Evolutionary conservation across 106 monocot species (phyloP).

Genomic region (Narthecium ossifragum): DNA sequence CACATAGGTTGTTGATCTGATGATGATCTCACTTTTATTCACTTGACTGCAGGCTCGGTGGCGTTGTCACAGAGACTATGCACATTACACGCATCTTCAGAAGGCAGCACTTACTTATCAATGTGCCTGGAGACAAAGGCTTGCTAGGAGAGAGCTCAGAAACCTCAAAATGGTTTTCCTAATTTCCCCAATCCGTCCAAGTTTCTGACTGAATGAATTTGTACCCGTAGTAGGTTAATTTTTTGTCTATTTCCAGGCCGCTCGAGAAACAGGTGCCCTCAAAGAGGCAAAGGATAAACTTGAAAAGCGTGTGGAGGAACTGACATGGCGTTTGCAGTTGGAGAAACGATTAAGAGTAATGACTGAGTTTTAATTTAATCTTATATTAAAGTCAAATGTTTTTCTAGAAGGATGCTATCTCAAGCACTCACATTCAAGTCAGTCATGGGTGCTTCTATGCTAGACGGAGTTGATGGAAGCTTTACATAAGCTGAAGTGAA

Average conservation of each 20-base stretch:
- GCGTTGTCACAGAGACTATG: constrained; percentile 37
- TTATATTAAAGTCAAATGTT: background rate
- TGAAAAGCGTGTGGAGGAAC: constrained; percentile 57
- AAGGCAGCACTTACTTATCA: constrained; percentile 42
- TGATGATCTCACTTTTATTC: background rate
- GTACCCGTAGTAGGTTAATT: background rate
- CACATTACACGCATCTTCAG: constrained; percentile 26
- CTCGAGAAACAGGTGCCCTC: constrained; percentile 71
- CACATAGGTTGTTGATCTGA: too few species aligned
- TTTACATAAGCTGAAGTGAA: background rate
- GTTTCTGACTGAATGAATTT: background rate
- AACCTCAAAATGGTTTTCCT: constrained; percentile 34
- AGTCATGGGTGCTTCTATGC: background rate
- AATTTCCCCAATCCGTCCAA: background rate
- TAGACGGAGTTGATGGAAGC: background rate
- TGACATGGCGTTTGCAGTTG: constrained; percentile 49
- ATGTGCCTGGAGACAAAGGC: constrained; percentile 52
- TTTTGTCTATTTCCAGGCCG: constrained; percentile 28
- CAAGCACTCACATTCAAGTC: background rate
- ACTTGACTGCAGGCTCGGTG: constrained; percentile 21
- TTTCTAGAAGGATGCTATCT: background rate
- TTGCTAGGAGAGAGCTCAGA: constrained; percentile 44
- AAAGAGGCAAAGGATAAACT: constrained; percentile 66
- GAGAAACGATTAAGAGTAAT: constrained; percentile 59
- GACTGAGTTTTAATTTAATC: background rate